phyloP scores from a whole-genome alignment of 2,329 filamentous ascomycete genomes.

The Ploettnerulaceae sp. region DNA sequence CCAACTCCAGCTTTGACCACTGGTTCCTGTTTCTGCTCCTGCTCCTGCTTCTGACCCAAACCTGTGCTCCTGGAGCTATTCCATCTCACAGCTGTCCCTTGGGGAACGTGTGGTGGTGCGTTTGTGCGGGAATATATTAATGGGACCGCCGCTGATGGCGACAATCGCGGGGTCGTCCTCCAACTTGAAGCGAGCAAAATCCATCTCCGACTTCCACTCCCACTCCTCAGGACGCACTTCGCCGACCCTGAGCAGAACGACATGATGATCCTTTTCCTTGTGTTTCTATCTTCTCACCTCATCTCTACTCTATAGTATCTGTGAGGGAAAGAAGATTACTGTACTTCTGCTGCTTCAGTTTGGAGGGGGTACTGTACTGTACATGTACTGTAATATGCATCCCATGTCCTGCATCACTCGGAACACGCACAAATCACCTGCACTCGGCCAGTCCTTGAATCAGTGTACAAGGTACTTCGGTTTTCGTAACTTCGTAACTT shows the following conservation, averaged over 20 bases:
- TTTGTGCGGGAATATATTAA: not conserved
- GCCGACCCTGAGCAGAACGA: constrained; percentile 20
- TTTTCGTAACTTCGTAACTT: too few relatives aligned
- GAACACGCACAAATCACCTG: too few relatives aligned
- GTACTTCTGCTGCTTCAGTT: too few relatives aligned
- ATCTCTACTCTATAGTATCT: too few relatives aligned
- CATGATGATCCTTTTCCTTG: constrained; percentile 4
- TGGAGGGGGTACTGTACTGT: too few relatives aligned
- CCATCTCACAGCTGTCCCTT: constrained; percentile 8
- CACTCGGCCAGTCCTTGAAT: too few relatives aligned
- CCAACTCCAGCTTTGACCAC: not conserved
- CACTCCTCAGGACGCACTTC: constrained; percentile 11
- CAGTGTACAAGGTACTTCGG: too few relatives aligned
- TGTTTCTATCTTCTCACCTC: not conserved
- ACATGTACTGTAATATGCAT: too few relatives aligned
- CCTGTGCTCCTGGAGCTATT: constrained; percentile 12
- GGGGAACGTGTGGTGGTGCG: too few relatives aligned
- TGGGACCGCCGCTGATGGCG: not conserved
- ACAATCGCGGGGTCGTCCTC: constrained; percentile 7
- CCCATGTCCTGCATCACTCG: too few relatives aligned
- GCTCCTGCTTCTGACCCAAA: not conserved
- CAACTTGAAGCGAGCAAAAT: constrained; percentile 8
- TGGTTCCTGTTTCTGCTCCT: not conserved
- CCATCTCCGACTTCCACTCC: not conserved
- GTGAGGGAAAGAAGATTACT: too few relatives aligned